Base-by-base conservation (phyloP, 2,329 filamentous ascomycete species). In the Cercospora zeae-maydis region DNA sequence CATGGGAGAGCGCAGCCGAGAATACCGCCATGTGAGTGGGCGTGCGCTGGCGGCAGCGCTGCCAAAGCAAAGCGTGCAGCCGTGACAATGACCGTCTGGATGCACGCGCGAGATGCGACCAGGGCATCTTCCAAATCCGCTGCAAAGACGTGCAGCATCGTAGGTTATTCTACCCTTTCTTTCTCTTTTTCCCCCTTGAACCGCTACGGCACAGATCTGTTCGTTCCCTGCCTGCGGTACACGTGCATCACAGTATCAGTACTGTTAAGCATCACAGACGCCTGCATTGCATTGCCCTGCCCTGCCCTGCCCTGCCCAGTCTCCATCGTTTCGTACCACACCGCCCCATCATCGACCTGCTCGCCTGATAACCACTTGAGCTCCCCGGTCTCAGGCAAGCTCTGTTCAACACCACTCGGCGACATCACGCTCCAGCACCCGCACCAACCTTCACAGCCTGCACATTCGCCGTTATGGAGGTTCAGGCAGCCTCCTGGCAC, bases 1-100 rank as follows among this genome's bases (percentile, higher is more conserved):
- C 56, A 62, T 60, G 63, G 63, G 24, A 52, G 39, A 52, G 39
- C 49, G 62, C 56, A 56, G 62, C 66, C 66, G 66, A 67, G 45
- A 64, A 66, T 62, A 63, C 61, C 34, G 61, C 66, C 69, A 70
- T 70, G 69, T 66, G 69, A 65, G 63, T 58, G 66, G 58, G 63
- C 69, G 64, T 70, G 67, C 68, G 69, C 61, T 71, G 69, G 67
- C 69, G 63, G 58, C 62, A 65, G 63, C 63, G 63, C 62, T 51
- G 65, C 63, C 66, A 66, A 67, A 63, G 66, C 63, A 66, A 65
- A 67, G 66, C 65, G 63, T 69, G 64, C 64, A 70, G 66, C 69
- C 68, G 69, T 65, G 61, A 69, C 65, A 67, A 70, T 68, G 66
- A 62, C 62, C 61, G 58, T 66, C 66, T 66, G 59, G 62, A 54